Conservation (phyloP, 2,329 filamentous ascomycete genomes). For the Stachybotrys elegans region DNA sequence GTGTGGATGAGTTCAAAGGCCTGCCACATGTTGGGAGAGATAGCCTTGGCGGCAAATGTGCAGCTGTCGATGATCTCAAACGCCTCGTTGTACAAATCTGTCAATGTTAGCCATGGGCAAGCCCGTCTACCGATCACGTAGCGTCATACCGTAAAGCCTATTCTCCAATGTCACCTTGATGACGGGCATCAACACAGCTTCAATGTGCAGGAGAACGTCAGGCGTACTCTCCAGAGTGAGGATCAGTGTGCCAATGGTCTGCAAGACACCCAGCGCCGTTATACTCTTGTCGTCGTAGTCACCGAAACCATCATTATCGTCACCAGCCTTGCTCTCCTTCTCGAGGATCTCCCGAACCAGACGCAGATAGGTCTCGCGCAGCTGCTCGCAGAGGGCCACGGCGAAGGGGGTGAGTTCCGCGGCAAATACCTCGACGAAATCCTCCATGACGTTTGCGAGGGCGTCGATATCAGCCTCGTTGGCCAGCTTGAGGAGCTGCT, state of each 20-base stretch:
- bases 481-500: constrained; percentile 91
- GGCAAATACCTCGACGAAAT: constrained; percentile 99
- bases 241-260: constrained; percentile 96
- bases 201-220: constrained; percentile 88
- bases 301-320: constrained; percentile 73
- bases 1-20: constrained; percentile 95
- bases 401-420: constrained; percentile 94
- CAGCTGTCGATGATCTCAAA: constrained; percentile 99
- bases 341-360: constrained; percentile 90
- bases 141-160: constrained; percentile 74
- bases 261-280: constrained; percentile 88
- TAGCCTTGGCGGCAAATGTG: constrained; percentile 93
- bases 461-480: constrained; percentile 98
- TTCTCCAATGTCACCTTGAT: constrained; percentile 95
- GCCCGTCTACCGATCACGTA: neutral
- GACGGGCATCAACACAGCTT: constrained; percentile 94
- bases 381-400: constrained; percentile 89
- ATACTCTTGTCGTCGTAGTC: constrained; percentile 99
- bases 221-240: constrained; percentile 95
- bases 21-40: constrained; percentile 97
- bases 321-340: constrained; percentile 72
- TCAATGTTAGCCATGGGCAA: constrained; percentile 10
- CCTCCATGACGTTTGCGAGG: constrained; percentile 97
- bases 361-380: constrained; percentile 91
- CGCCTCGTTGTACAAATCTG: constrained; percentile 92